phyloP scores from a whole-genome alignment of 2,329 filamentous ascomycete genomes.

The Spiromastix sp. region DNA sequence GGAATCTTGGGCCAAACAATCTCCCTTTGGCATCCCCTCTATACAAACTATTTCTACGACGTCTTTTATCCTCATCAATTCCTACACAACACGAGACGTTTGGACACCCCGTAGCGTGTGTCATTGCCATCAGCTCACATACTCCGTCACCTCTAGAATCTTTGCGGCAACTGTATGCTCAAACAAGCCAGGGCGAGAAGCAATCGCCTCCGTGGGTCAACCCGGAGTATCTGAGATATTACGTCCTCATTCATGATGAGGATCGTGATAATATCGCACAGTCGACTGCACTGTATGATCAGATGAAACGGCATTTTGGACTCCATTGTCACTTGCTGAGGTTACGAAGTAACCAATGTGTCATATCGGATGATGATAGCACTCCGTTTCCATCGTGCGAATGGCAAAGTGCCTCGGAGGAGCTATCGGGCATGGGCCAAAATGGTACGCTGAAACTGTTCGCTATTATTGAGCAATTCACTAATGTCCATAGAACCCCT shows the following conservation, averaged over 20 bases:
- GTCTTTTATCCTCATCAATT: conserved; percentile 69
- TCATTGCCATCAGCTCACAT: conserved; percentile 89
- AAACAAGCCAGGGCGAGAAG: conserved; percentile 67
- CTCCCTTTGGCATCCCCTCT: conserved; percentile 56
- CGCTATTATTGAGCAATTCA: conserved; percentile 3
- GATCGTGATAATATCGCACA: conserved; percentile 86
- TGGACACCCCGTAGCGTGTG: conserved; percentile 82
- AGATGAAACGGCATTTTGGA: conserved; percentile 98
- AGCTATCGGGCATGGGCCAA: conserved; percentile 61
- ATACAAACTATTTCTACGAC: conserved; percentile 74
- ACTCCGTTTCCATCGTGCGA: conserved; percentile 69
- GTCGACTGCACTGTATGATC: conserved; percentile 84
- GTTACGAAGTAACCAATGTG: conserved; percentile 72
- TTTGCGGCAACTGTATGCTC: conserved; percentile 69
- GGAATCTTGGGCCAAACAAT: conserved; percentile 19
- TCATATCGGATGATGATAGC: conserved; percentile 85
- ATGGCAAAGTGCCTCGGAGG: conserved; percentile 83
- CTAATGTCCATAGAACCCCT: conserved; percentile 7
- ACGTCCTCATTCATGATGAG: conserved; percentile 93
- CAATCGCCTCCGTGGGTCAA: conserved; percentile 77
- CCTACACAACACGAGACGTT: conserved; percentile 85
- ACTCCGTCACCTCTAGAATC: conserved; percentile 78
- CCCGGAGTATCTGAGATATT: conserved; percentile 87
- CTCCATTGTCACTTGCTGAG: conserved; percentile 88
- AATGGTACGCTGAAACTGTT: conserved; percentile 36